phyloP scores from a whole-genome alignment of 148 eudicot genomes.

The Polygonum aviculare region DNA sequence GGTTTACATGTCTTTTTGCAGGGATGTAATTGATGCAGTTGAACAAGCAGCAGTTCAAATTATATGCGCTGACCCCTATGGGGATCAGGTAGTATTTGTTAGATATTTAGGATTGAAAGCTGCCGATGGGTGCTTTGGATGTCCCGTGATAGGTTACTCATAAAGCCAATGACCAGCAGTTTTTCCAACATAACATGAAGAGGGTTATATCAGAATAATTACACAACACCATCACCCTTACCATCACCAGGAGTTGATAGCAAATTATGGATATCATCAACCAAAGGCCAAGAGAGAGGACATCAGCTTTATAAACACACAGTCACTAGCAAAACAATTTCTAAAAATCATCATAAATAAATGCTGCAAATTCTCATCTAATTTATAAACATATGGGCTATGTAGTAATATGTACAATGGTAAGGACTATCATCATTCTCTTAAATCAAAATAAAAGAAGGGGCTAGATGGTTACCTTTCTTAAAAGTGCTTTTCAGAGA shows the following conservation, averaged over 20 bases:
- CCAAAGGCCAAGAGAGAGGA: not conserved
- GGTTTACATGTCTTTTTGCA: not conserved
- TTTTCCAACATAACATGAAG: not conserved
- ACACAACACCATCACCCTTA: not conserved
- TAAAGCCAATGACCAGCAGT: not conserved
- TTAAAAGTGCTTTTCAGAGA: conserved; percentile 20
- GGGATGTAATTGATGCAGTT: not conserved
- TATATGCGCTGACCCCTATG: not conserved
- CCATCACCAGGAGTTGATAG: not conserved
- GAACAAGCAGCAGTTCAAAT: not conserved
- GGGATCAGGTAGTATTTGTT: not conserved
- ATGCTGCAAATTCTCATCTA: not conserved
- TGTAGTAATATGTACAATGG: not conserved
- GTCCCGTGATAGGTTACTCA: too few species aligned
- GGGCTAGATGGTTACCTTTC: conserved; percentile 15
- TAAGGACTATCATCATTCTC: not conserved
- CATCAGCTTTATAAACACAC: not conserved
- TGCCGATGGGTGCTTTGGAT: not conserved
- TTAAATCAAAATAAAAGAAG: not conserved
- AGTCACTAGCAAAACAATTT: not conserved
- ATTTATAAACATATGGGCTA: not conserved
- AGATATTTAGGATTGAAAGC: not conserved
- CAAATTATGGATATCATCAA: not conserved
- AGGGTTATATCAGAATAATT: not conserved
- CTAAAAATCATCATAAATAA: not conserved